phyloP scores from a whole-genome alignment of 768 basidiomycete genomes.

The Brasilioporus rufonigricans region DNA sequence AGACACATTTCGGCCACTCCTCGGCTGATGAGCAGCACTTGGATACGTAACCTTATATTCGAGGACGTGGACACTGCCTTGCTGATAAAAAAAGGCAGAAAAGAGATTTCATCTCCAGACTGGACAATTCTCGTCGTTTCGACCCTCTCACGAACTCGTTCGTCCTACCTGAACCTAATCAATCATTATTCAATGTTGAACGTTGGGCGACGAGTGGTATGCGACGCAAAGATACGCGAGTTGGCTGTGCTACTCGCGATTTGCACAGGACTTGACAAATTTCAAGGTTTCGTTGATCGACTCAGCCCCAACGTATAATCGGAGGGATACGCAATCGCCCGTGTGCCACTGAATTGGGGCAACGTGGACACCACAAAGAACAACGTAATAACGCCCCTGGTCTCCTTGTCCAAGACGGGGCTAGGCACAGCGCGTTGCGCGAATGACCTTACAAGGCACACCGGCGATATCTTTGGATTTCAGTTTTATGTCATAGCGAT shows the following conservation, averaged over 20 bases:
- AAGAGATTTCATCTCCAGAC: no score
- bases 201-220: not conserved
- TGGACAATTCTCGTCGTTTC: no score
- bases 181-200: no score
- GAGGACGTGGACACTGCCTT: no score
- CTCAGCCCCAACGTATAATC: not conserved
- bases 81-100: no score
- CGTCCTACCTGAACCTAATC: not conserved
- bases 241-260: not conserved
- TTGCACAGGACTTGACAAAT: not conserved
- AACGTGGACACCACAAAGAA: constrained; percentile 4
- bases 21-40: no score
- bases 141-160: no score
- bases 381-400: not conserved
- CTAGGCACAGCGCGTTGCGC: not conserved
- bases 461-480: not conserved
- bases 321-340: not conserved
- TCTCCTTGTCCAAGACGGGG: not conserved
- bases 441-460: not conserved
- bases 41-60: no score
- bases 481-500: not conserved
- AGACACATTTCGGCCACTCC: no score
- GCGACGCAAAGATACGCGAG: not conserved
- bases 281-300: not conserved
- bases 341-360: not conserved